phyloP scores from a whole-genome alignment of 1,284 basidiomycete genomes.

The Bondarzewia mesenterica region DNA sequence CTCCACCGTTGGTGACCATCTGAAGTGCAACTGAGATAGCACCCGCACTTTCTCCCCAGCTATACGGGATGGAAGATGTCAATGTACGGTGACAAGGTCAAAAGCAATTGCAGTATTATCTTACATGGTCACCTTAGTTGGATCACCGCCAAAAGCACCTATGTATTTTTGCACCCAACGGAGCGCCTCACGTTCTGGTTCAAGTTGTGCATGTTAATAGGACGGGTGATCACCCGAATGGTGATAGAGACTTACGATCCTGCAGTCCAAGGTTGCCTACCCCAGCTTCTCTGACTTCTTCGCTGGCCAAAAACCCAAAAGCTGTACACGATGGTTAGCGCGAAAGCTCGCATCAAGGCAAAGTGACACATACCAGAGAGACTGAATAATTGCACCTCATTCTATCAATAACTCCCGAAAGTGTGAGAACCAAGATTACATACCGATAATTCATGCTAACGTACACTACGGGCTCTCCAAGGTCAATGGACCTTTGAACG shows the following conservation, averaged over 20 bases:
- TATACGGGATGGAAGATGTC: constrained; percentile 5
- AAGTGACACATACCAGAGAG: no score
- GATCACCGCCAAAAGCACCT: constrained; percentile 35
- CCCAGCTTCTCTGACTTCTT: constrained; percentile 41
- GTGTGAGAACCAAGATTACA: constrained; percentile 6
- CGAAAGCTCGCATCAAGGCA: no score
- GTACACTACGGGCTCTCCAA: constrained; percentile 18
- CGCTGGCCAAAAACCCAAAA: constrained; percentile 40
- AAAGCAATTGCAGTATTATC: no score
- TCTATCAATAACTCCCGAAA: constrained; percentile 23
- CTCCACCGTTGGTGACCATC: constrained; percentile 21
- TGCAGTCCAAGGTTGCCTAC: constrained; percentile 46
- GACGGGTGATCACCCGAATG: not conserved
- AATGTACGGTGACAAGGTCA: constrained; percentile 21
- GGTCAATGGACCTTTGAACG: constrained; percentile 12
- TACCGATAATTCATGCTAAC: constrained; percentile 22
- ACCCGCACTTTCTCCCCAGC: constrained; percentile 36
- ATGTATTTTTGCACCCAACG: constrained; percentile 36
- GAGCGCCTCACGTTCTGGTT: constrained; percentile 40
- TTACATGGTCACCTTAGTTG: constrained; percentile 44
- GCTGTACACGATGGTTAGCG: no score
- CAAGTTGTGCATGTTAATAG: not conserved
- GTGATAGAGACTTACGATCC: constrained; percentile 35
- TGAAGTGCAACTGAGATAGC: constrained; percentile 25
- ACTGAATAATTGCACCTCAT: no score